Base-by-base conservation (phyloP, 2,329 filamentous ascomycete species). In the Huntiella omanensis region DNA sequence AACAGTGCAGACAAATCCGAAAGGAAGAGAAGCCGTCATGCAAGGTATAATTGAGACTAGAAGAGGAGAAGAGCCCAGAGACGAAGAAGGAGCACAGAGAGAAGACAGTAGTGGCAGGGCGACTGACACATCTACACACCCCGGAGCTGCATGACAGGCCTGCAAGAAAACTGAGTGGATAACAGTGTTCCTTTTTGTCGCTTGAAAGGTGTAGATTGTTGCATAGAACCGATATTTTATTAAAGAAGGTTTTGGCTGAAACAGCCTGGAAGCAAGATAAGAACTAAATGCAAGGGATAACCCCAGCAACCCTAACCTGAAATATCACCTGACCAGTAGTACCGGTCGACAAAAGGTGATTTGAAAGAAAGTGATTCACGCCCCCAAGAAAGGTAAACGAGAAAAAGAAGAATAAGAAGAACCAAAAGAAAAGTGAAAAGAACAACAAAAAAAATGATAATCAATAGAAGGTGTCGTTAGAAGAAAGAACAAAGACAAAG, bases 331-430 rank as follows among this genome's bases (percentile, higher is more conserved):
- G 22, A 22, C 22, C 22, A 22, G 4, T 22, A 7, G 22, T 7
- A 7, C 22, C 22, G 6, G 22, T 22, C 22, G 42, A 77, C 73
- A 16, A n/a, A n/a, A n/a, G n/a, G n/a, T n/a, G n/a, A n/a, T n/a
- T 2, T 28, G 22, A 28, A 10, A 28, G 22, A 28, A 10, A 5
- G 22, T 28, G 22, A 28, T 28, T 28, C 22, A 28, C 22, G 22
- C 22, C 22, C 22, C 22, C 22, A 15, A 17, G 13, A 41, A 46
- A n/a, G 11, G 32, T 16, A 43, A 36, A 43, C 33, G 43, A 13
- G 38, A 41, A 40, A 5, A 32, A 8, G 4, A 42, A 42, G 19
- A 34, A 40, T 11, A 42, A 37, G 42, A 42, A 22, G 16, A 12
- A 41, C 19, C 16, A 15, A 33, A 6, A 35, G 13, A 13, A 13